phyloP scores from a whole-genome alignment of 768 basidiomycete genomes.

The Infundibulicybe gibba region DNA sequence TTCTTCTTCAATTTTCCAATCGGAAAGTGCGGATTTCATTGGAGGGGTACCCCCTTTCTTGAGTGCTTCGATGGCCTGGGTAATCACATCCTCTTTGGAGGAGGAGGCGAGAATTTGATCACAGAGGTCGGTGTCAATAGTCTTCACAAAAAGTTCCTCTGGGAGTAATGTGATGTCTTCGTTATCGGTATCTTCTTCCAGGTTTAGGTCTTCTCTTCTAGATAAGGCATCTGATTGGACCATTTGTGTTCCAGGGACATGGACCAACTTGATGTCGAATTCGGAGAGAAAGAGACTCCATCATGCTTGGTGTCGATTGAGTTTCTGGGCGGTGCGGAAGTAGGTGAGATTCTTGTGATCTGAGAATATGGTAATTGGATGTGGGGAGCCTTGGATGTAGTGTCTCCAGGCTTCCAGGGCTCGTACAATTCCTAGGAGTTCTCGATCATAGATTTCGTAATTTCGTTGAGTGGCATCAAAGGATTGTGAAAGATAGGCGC shows the following conservation, averaged over 20 bases:
- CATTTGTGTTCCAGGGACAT: slow-evolving; percentile 5
- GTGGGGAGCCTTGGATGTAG: too few relatives aligned
- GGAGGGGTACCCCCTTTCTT: neutral
- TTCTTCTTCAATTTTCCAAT: slow-evolving; percentile 6
- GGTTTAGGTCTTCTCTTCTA: slow-evolving; percentile 8
- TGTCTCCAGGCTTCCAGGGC: too few relatives aligned
- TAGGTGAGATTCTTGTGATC: too few relatives aligned
- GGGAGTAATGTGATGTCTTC: slow-evolving; percentile 8
- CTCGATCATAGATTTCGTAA: too few relatives aligned
- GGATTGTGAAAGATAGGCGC: too few relatives aligned
- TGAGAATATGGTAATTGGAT: too few relatives aligned
- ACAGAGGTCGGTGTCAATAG: slow-evolving; percentile 6
- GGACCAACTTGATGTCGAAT: slow-evolving; percentile 3
- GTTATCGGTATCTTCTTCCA: slow-evolving; percentile 10
- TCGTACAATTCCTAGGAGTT: too few relatives aligned
- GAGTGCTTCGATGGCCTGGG: neutral
- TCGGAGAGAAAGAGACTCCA: slow-evolving; percentile 7
- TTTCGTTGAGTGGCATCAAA: too few relatives aligned
- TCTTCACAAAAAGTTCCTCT: slow-evolving; percentile 6
- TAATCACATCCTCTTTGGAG: neutral
- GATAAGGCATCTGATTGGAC: slow-evolving; percentile 9
- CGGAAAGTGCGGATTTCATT: slow-evolving; percentile 1
- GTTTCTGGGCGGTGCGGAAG: slow-evolving; percentile 9
- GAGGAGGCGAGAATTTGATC: neutral
- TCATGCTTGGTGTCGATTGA: slow-evolving; percentile 6